Conservation (phyloP, 768 basidiomycete genomes). For the Xerocomus spinulosus region DNA sequence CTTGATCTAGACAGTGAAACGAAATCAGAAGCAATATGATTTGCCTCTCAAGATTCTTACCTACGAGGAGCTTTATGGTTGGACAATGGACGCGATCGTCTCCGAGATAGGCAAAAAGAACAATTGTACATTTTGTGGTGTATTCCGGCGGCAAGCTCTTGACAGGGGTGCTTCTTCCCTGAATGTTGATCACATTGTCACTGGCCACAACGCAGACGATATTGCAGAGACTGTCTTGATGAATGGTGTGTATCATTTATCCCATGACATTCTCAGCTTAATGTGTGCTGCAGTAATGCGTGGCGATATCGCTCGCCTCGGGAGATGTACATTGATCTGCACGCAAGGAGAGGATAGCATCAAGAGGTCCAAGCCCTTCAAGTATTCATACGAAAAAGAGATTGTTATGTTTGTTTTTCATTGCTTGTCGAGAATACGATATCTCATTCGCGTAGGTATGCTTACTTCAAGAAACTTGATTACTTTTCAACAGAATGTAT, state of each 20-base stretch:
- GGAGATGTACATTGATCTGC: conserved; percentile 90
- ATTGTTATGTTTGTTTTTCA: conserved; percentile 80
- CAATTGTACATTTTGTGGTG: conserved; percentile 99
- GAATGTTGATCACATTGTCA: conserved; percentile 94
- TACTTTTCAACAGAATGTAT: conserved; percentile 99
- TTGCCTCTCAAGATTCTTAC: conserved; percentile 95
- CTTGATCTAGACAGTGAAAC: conserved; percentile 79
- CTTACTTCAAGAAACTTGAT: conserved; percentile 98
- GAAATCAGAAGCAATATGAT: conserved; percentile 92
- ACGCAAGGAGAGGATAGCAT: conserved; percentile 97
- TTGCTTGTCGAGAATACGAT: not conserved
- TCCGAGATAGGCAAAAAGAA: conserved; percentile 94
- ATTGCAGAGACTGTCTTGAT: conserved; percentile 98
- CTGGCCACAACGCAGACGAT: conserved; percentile 98
- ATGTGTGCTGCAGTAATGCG: conserved; percentile 73
- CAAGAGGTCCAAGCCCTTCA: conserved; percentile 97
- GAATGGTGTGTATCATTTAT: conserved; percentile 69
- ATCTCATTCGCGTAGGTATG: conserved; percentile 63
- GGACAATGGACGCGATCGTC: conserved; percentile 99
- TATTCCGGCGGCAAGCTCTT: conserved; percentile 93
- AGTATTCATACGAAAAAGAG: conserved; percentile 99
- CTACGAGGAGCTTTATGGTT: conserved; percentile 95
- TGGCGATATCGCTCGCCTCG: conserved; percentile 92
- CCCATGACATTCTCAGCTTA: not conserved
- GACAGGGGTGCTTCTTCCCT: conserved; percentile 90